These are phyloP conservation scores for Picea glauca DNA, from an alignment of 75 land plant species.

Conservation along the genomic window DNA sequence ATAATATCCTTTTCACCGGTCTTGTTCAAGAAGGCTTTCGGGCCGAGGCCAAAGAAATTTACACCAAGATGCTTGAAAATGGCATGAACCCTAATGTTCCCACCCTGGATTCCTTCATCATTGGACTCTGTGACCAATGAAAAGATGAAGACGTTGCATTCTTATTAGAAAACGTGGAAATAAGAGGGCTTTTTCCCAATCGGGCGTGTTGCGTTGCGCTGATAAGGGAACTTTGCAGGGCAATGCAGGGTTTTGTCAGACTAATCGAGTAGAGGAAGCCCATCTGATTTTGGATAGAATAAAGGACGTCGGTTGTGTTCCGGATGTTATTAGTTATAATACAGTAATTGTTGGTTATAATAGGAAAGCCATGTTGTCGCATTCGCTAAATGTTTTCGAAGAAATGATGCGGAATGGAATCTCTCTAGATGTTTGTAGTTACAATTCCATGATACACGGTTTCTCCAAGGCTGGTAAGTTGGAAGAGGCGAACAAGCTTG, in stretches of 20 bases:
- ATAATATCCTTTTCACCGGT: too few relatives aligned
- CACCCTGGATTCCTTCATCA: background rate
- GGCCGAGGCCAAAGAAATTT: conserved; percentile 3
- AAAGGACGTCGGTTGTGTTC: conserved; percentile 67
- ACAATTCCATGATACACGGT: conserved; percentile 70
- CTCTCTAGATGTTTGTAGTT: conserved; percentile 61
- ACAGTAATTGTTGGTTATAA: conserved; percentile 70
- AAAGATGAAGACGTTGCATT: background rate
- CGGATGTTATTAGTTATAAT: conserved; percentile 76
- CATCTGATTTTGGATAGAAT: conserved; percentile 48
- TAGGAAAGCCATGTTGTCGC: conserved; percentile 16
- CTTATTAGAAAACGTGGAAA: conserved; percentile 5
- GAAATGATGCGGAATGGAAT: conserved; percentile 67
- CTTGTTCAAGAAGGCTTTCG: too few relatives aligned
- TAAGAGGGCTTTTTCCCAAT: background rate
- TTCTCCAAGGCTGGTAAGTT: conserved; percentile 41
- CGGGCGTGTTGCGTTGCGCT: background rate
- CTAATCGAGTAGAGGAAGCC: conserved; percentile 50
- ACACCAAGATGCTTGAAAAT: background rate
- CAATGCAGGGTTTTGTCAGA: conserved; percentile 36
- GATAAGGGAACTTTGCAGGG: conserved; percentile 6
- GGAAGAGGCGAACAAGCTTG: conserved; percentile 36
- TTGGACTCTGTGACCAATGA: background rate
- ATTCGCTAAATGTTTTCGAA: conserved; percentile 41
- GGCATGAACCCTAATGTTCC: background rate